Base-by-base conservation (phyloP, 2,329 filamentous ascomycete genomes). In the Claviceps capensis region DNA sequence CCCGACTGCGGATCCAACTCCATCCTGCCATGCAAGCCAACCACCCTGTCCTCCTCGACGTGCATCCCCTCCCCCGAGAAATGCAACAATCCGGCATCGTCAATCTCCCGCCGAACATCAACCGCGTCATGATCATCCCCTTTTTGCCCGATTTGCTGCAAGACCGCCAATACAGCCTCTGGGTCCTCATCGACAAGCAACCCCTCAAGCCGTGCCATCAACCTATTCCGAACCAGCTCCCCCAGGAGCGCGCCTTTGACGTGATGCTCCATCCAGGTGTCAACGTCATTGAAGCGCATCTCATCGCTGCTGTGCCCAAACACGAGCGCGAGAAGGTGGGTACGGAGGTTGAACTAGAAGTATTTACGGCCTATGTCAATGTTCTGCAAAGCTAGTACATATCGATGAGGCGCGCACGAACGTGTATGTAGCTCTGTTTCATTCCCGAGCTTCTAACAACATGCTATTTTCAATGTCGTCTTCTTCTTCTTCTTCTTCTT, bases 281-380 rank as follows among this genome's bases (percentile, higher is more conserved):
- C 49, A 95, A 93, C 59, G 77, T 83, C 46, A 77, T 95, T 49
- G 85, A 89, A 59, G 75, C 94, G 7, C 85, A 91, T 60, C 73
- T 91, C 53, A 79, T 89, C 56, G 86, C 85, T 1, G 82, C 83
- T 6, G 75, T 87, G 44, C 79, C 77, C 1, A 78, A 73, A 60
- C 78, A 74, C 19, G 72, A 79, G 61, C 79, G 75, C 54, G 68
- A 75, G 40, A 69, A 74, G 0, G 75, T 75, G 26, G 82, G 78
- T 0, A 72, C 81, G 9, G 79, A 83, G 55, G 77, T 84, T 38
- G 88, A 93, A 63, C 72, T 90, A 56, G 89, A 96, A 70, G 85
- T 84, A 59, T 76, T 89, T 53, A 88, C 81, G 1, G 73, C 93
- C 30, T 86, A 86, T 67, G 77, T 85, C 55, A 85, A 93, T 66